Base-by-base conservation (phyloP, 2,329 filamentous ascomycete genomes). In the Penicillium concentricum region DNA sequence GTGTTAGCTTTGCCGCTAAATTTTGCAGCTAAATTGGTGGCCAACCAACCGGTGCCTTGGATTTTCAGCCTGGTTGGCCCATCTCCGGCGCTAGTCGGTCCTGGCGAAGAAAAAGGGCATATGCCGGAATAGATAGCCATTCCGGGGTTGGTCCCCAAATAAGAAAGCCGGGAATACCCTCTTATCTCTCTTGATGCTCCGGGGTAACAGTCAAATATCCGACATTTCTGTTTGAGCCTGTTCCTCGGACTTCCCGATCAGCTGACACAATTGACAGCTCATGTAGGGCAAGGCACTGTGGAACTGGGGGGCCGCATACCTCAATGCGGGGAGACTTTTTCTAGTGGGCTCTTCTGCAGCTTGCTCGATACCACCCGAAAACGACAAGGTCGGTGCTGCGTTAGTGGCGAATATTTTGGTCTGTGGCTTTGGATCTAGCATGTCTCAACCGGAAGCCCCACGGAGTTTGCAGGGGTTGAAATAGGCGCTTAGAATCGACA, bases 381-480 rank as follows among this genome's bases (percentile, higher is more conserved):
- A 4, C 5, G 22, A 10, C 9, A 48, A 48, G n/a, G 37, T 41
- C 18, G 42, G 12, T 22, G 42, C 24, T 18, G 20, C 13, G 7
- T 12, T 34, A 46, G 47, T 56, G 53, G 51, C 51, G 16, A 46
- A 46, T 24, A 46, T 24, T 42, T 13, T 28, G 22, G 22, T 12
- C 18, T 34, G n/a, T 51, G 49, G 30, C 32, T 35, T 30, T 18
- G 38, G 12, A 9, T 32, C 22, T 38, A 20, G 22, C 24, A 34
- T 46, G 54, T 56, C 54, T 46, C 41, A 52, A 34, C 20, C 41
- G 48, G 41, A 52, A 18, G 15, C 16, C 47, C 53, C 32, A 28
- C 41, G 54, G 54, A 52, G 20, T 28, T 28, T 46, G 48, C 47
- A 34, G 20, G 39, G 53, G 15, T 39, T 39, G 20, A 15, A 15